phyloP scores from a whole-genome alignment of 768 basidiomycete species.

The Lentinus tigrinus region DNA sequence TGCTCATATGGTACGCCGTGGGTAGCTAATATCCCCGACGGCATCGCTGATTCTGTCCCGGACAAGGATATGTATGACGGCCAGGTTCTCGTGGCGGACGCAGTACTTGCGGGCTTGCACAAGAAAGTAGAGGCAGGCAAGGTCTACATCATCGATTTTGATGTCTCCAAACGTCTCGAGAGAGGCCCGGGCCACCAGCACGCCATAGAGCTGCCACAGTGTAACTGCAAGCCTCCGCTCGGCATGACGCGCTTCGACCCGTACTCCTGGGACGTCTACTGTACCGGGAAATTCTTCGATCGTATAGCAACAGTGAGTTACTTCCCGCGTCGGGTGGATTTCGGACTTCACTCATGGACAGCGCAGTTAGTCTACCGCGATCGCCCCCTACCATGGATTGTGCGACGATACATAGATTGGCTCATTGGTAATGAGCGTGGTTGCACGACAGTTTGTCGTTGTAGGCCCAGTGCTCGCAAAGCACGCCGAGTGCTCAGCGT shows the following conservation, averaged over 20 bases:
- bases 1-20: no score
- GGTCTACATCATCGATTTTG: constrained; percentile 8
- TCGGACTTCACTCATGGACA: background rate
- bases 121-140: background rate
- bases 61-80: no score
- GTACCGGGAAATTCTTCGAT: background rate
- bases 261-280: constrained; percentile 12
- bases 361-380: background rate
- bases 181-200: no score
- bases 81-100: no score
- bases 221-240: background rate
- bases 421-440: background rate
- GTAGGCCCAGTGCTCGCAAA: background rate
- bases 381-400: background rate
- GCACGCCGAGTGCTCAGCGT: background rate
- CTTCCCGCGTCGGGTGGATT: background rate
- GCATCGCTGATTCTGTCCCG: no score
- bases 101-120: background rate
- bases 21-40: no score
- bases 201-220: background rate
- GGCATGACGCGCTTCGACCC: constrained; percentile 5
- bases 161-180: background rate
- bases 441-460: background rate
- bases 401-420: background rate
- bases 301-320: background rate